These are phyloP conservation scores for Leucocoprinus leucothites DNA, from an alignment of 768 basidiomycete genomes.

Conservation along the genomic window DNA sequence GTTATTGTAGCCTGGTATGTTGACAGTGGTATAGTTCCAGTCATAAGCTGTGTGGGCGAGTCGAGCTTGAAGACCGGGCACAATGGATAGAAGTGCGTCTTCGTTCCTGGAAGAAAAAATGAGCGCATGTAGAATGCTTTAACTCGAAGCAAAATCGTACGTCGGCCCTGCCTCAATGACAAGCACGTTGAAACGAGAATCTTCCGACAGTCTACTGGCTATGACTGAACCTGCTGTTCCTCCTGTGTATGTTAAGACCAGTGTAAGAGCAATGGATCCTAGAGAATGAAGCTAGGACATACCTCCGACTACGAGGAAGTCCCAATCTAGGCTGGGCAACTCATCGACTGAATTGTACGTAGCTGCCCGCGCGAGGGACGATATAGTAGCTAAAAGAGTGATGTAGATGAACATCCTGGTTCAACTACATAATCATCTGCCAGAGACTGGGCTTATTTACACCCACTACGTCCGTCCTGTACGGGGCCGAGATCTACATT, in stretches of 20 bases:
- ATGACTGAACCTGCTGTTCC: slow-evolving; percentile 26
- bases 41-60: slow-evolving; percentile 18
- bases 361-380: neutral
- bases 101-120: slow-evolving; percentile 15
- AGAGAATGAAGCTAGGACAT: neutral
- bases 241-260: slow-evolving; percentile 11
- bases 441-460: neutral
- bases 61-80: slow-evolving; percentile 16
- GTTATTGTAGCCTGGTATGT: slow-evolving; percentile 23
- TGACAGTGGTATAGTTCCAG: slow-evolving; percentile 30
- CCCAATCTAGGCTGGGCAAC: slow-evolving; percentile 7
- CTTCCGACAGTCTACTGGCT: slow-evolving; percentile 27
- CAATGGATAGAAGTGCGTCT: slow-evolving; percentile 15
- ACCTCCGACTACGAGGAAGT: slow-evolving; percentile 22
- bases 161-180: slow-evolving; percentile 29
- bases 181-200: slow-evolving; percentile 21
- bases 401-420: neutral
- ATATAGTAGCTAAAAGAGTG: neutral
- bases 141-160: slow-evolving; percentile 15
- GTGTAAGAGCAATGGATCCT: neutral
- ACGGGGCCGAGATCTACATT: too few species aligned
- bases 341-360: neutral
- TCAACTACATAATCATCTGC: neutral
- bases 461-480: neutral
- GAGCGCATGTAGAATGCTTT: neutral